Evolutionary conservation across 129 eudicot genomes (phyloP).

Genomic region (Flaveria robusta): DNA sequence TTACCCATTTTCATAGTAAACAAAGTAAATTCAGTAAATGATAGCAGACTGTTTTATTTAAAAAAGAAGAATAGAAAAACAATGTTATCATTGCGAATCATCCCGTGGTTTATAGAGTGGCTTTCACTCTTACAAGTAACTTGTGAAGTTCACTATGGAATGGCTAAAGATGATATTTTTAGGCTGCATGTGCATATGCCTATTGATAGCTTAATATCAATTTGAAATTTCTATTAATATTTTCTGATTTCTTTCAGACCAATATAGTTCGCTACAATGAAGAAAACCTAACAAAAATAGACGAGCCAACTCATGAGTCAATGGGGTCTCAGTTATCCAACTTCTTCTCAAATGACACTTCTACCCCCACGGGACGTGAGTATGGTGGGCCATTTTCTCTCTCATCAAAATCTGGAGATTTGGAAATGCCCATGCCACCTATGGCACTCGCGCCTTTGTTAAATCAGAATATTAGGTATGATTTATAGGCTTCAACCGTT

Average conservation of each 20-base stretch:
- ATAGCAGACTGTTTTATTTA: background rate
- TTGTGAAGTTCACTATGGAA: background rate
- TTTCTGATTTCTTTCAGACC: conserved; percentile 52
- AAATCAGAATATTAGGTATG: conserved; percentile 62
- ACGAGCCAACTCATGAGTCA: conserved; percentile 45
- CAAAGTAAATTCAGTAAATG: background rate
- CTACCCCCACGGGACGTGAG: conserved; percentile 37
- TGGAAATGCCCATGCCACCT: conserved; percentile 96
- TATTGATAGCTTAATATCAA: background rate
- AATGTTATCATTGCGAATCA: background rate
- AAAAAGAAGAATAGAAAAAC: background rate
- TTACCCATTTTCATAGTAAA: background rate
- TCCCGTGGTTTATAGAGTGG: background rate
- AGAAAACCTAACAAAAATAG: conserved; percentile 62
- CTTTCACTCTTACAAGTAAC: background rate
- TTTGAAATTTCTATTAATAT: conserved; percentile 6
- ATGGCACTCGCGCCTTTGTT: conserved; percentile 75
- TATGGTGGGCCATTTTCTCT: conserved; percentile 43
- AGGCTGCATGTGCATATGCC: background rate
- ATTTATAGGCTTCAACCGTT: background rate
- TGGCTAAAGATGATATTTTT: background rate
- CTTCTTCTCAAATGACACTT: conserved; percentile 36
- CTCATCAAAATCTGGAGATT: conserved; percentile 53
- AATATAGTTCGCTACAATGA: conserved; percentile 80
- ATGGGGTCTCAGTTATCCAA: conserved; percentile 41